These are phyloP conservation scores for Pythium folliculosum DNA, from an alignment of 352 stramenopile genomes.

Conservation along the genomic window DNA sequence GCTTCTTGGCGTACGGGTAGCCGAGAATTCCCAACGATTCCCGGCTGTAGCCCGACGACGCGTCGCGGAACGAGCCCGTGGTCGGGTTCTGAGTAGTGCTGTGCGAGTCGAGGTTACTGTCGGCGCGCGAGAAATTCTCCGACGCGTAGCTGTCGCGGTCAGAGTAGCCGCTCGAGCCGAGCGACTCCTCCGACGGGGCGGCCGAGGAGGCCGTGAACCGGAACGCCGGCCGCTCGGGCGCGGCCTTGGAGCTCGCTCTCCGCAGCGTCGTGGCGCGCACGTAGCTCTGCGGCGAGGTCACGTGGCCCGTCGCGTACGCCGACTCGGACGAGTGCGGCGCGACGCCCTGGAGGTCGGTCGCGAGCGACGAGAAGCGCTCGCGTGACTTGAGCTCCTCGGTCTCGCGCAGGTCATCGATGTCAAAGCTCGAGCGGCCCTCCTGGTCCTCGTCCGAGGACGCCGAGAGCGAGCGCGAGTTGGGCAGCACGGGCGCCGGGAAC, in stretches of 20 bases:
- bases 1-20: slow-evolving; percentile 82
- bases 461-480: slow-evolving; percentile 26
- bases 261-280: slow-evolving; percentile 69
- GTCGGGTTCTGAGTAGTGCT: slow-evolving; percentile 15
- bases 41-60: slow-evolving; percentile 60
- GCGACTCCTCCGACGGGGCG: slow-evolving; percentile 12
- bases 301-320: slow-evolving; percentile 38
- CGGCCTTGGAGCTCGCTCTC: slow-evolving; percentile 40
- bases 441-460: slow-evolving; percentile 39
- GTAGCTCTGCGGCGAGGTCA: slow-evolving; percentile 80
- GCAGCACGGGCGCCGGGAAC: slow-evolving; percentile 43
- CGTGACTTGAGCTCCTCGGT: slow-evolving; percentile 55
- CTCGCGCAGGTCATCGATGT: slow-evolving; percentile 81
- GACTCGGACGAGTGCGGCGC: slow-evolving; percentile 24
- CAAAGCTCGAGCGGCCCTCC: slow-evolving; percentile 70
- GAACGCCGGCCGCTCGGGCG: slow-evolving; percentile 12
- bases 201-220: slow-evolving; percentile 19
- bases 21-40: slow-evolving; percentile 81
- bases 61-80: slow-evolving; percentile 49
- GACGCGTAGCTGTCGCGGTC: slow-evolving; percentile 30
- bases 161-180: slow-evolving; percentile 24
- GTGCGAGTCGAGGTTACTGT: slow-evolving; percentile 5
- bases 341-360: slow-evolving; percentile 11
- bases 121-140: slow-evolving; percentile 1
- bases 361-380: slow-evolving; percentile 38